Evolutionary conservation across 2,329 filamentous ascomycete genomes (phyloP).

Genomic region (Epichloe hybrida): DNA sequence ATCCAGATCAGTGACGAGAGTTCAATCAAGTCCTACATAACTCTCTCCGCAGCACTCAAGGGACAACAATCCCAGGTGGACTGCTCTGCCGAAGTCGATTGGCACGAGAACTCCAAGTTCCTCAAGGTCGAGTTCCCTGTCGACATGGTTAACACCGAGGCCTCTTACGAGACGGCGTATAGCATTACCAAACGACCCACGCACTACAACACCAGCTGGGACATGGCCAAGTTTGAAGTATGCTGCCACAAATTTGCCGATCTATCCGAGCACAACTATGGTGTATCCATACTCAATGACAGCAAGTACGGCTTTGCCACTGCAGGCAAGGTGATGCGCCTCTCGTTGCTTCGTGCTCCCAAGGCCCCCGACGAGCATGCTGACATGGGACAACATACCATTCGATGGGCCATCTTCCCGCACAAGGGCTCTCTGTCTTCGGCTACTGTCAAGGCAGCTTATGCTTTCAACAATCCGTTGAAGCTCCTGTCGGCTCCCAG

Average conservation of each 20-base stretch:
- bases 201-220: conserved; percentile 95
- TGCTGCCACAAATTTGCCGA: conserved; percentile 94
- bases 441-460: conserved; percentile 67
- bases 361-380: conserved; percentile 90
- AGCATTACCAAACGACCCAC: conserved; percentile 81
- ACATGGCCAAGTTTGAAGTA: conserved; percentile 96
- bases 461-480: conserved; percentile 81
- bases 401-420: conserved; percentile 83
- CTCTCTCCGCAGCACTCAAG: conserved; percentile 54
- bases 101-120: conserved; percentile 95
- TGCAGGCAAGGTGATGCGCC: conserved; percentile 74
- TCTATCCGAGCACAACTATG: conserved; percentile 74
- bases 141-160: conserved; percentile 78
- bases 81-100: conserved; percentile 78
- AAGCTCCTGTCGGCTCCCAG: conserved; percentile 19
- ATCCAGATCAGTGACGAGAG: conserved; percentile 81
- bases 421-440: conserved; percentile 61
- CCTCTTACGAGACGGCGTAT: conserved; percentile 89
- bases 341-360: conserved; percentile 72
- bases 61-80: conserved; percentile 54
- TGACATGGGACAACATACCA: conserved; percentile 81
- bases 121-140: conserved; percentile 98
- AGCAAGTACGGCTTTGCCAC: conserved; percentile 95
- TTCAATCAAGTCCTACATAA: conserved; percentile 76
- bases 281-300: conserved; percentile 87